These are phyloP conservation scores for Simplicillium sp. DNA, from an alignment of 2,329 filamentous ascomycete genomes.

Conservation along the genomic window DNA sequence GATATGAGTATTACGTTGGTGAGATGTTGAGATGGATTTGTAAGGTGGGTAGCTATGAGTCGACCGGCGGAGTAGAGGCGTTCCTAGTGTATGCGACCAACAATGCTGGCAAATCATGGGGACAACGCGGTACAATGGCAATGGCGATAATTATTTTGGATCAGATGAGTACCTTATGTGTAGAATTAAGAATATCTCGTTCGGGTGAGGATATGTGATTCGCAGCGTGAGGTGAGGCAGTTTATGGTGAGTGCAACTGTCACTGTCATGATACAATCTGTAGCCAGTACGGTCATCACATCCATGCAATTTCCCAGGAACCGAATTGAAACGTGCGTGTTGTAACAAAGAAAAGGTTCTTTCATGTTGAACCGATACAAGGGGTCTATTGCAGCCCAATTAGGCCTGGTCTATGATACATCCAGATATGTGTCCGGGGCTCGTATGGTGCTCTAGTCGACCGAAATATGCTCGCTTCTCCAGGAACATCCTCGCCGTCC, in stretches of 20 bases:
- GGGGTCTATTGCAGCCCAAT: constrained; percentile 7
- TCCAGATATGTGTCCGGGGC: constrained; percentile 5
- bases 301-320: too few species aligned
- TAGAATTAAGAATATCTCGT: too few species aligned
- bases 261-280: too few species aligned
- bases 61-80: background rate
- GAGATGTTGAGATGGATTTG: background rate
- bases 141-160: too few species aligned
- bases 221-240: too few species aligned
- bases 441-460: constrained; percentile 4
- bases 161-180: too few species aligned
- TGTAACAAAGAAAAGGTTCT: too few species aligned
- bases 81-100: background rate
- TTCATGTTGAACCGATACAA: constrained; percentile 5
- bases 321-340: too few species aligned
- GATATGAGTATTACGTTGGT: background rate
- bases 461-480: constrained; percentile 4
- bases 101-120: background rate
- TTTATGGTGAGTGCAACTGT: too few species aligned
- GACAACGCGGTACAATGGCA: too few species aligned
- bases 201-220: too few species aligned
- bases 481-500: background rate
- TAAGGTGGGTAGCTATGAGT: background rate
- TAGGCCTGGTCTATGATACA: constrained; percentile 9
- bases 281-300: too few species aligned